Evolutionary conservation across 177 flowering plant genomes (phyloP).

Genomic region (Telopea speciosissima): DNA sequence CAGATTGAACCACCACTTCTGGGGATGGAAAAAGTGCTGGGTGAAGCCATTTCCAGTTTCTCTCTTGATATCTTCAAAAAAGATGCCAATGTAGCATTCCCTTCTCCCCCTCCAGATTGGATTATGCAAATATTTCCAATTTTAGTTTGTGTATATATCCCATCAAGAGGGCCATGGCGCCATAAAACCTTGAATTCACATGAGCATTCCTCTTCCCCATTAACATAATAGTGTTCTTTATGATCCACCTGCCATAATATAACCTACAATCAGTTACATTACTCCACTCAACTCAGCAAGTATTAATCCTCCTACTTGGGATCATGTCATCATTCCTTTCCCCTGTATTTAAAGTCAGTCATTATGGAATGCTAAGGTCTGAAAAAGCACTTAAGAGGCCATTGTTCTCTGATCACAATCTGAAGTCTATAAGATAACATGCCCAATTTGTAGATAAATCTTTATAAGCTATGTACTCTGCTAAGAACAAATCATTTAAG

Average conservation of each 20-base stretch:
- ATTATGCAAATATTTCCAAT: slow-evolving; percentile 38
- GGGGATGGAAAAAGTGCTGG: slow-evolving; percentile 1
- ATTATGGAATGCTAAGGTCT: not conserved
- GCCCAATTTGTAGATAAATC: not conserved
- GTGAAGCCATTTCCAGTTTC: slow-evolving; percentile 16
- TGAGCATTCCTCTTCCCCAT: slow-evolving; percentile 41
- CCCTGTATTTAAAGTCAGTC: not conserved
- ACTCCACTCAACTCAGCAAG: not conserved
- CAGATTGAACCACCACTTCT: not conserved
- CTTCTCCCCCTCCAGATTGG: slow-evolving; percentile 7
- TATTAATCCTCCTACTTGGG: not conserved
- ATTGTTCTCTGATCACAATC: too few relatives aligned
- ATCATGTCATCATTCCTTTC: not conserved
- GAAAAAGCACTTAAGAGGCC: not conserved
- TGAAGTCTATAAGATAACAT: not conserved
- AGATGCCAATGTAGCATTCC: slow-evolving; percentile 21
- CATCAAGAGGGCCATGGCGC: slow-evolving; percentile 47
- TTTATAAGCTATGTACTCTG: too few relatives aligned
- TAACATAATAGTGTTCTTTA: slow-evolving; percentile 20
- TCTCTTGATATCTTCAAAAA: slow-evolving; percentile 27
- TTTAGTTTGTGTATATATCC: slow-evolving; percentile 13
- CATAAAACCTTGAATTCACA: slow-evolving; percentile 42
- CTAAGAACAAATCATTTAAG: too few relatives aligned
- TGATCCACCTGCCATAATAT: slow-evolving; percentile 30
- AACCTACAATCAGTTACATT: not conserved